Base-by-base conservation (phyloP, 441 rosid genomes). In the Croton setiger region DNA sequence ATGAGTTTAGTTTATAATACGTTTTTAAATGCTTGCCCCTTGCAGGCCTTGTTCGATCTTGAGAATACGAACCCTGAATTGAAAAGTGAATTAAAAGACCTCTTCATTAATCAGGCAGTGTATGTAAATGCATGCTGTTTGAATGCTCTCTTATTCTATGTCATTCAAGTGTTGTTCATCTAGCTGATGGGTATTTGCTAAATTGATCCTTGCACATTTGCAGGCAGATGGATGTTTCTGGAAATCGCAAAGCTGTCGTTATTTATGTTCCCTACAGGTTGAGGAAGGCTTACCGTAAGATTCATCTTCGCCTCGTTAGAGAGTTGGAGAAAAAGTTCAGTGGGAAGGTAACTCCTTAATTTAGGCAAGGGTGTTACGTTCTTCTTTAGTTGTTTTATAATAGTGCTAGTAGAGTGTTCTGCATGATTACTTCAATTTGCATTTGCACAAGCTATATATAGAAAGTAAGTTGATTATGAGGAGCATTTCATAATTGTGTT, bases 251-350 rank as follows among this genome's bases (percentile, higher is more conserved):
- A 72, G 96, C 97, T 55, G 79, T 89, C 82, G 97, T 91, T 63
- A 79, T 91, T 27, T 82, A 86, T 69, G 93, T 91, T 60, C 97
- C 97, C 8, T 91, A 79, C 80, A 87, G 97, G 75, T 70, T 92
- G 87, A 89, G 94, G 82, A 92, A 92, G 72, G 83, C 91, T 47
- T 91, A 78, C 78, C 91, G 92, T 48, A 91, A 91, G 91, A 82
- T 91, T 71, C 97, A 91, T 72, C 83, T 84, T 0, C 90, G 97
- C 17, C 93, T 89, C 48, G 96, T 88, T 37, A 85, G 96, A 62
- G 96, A 92, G 87, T 78, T 92, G 66, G 97, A 88, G 85, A 90
- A 90, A 76, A 90, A 90, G 66, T 90, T 90, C 70, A 88, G 96
- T 80, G 96, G 96, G 23, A 90, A 87, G 92, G 96, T 90, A 72